Evolutionary conservation across 2,329 filamentous ascomycete species (phyloP).

Genomic region (Neofusicoccum cordaticola): DNA sequence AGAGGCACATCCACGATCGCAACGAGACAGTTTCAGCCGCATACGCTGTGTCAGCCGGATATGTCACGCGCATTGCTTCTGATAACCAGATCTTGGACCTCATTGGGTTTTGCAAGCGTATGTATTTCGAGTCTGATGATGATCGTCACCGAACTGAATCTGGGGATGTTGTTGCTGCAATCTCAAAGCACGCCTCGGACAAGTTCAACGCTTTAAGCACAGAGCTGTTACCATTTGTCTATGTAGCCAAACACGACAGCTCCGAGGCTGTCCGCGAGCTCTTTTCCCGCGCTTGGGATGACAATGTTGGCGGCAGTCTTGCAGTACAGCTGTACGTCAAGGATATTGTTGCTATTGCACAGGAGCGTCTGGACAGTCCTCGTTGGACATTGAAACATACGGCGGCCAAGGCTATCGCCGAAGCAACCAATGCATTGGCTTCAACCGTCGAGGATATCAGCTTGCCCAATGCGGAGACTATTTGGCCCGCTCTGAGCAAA

Average conservation of each 20-base stretch:
- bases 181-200: constrained; percentile 85
- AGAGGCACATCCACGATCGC: constrained; percentile 80
- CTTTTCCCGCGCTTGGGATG: constrained; percentile 84
- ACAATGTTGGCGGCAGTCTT: constrained; percentile 82
- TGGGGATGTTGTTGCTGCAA: constrained; percentile 76
- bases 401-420: constrained; percentile 75
- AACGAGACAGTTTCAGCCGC: constrained; percentile 91
- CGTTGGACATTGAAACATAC: constrained; percentile 92
- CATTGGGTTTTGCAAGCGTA: constrained; percentile 56
- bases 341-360: constrained; percentile 72
- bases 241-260: constrained; percentile 80
- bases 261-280: constrained; percentile 74
- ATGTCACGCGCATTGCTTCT: constrained; percentile 67
- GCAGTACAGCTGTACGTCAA: constrained; percentile 78
- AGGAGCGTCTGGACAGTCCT: constrained; percentile 68
- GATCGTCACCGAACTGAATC: constrained; percentile 70
- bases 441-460: constrained; percentile 56
- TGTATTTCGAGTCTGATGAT: constrained; percentile 82
- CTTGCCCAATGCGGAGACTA: constrained; percentile 55
- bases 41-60: constrained; percentile 83
- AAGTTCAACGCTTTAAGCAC: constrained; percentile 76
- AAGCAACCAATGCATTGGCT: constrained; percentile 51
- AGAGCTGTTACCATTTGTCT: constrained; percentile 79
- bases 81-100: constrained; percentile 57
- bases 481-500: constrained; percentile 85